Evolutionary conservation across 2,329 filamentous ascomycete genomes (phyloP).

Genomic region (Fusarium sp.): DNA sequence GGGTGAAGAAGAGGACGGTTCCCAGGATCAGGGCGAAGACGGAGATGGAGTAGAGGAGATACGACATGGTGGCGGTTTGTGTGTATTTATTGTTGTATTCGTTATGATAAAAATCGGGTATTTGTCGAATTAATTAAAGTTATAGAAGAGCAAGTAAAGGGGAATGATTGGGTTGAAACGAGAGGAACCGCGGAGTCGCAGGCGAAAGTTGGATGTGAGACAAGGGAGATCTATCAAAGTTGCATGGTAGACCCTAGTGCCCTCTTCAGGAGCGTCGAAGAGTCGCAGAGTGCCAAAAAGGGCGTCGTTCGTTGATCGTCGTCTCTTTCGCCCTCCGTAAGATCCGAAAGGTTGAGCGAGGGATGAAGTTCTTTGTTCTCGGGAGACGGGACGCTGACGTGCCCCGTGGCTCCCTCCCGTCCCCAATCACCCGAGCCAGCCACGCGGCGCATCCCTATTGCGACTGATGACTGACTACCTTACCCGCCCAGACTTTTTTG

Average conservation of each 20-base stretch:
- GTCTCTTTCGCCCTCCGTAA: conserved; percentile 12
- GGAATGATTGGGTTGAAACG: conserved; percentile 25
- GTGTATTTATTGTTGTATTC: not conserved
- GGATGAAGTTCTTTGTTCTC: conserved; percentile 31
- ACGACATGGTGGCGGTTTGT: conserved; percentile 68
- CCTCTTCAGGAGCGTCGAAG: conserved; percentile 8
- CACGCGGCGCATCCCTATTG: conserved; percentile 25
- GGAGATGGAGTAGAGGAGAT: conserved; percentile 81
- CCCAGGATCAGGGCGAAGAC: conserved; percentile 77
- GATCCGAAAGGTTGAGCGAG: conserved; percentile 28
- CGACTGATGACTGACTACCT: not conserved
- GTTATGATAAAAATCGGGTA: conserved; percentile 2
- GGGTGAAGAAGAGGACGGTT: conserved; percentile 84
- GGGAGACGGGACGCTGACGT: conserved; percentile 37
- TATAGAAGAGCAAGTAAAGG: not conserved
- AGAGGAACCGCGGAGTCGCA: conserved; percentile 26
- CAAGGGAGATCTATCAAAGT: conserved; percentile 15
- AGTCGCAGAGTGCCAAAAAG: conserved; percentile 6
- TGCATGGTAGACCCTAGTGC: conserved; percentile 30
- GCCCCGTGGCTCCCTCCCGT: conserved; percentile 32
- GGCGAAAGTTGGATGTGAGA: conserved; percentile 12
- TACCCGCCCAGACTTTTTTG: not conserved
- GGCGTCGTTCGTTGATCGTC: not conserved
- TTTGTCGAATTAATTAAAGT: conserved; percentile 3
- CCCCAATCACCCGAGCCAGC: conserved; percentile 34